Evolutionary conservation across 1,139 yeast genomes (phyloP).

Genomic region (Hyphopichia fennica): DNA sequence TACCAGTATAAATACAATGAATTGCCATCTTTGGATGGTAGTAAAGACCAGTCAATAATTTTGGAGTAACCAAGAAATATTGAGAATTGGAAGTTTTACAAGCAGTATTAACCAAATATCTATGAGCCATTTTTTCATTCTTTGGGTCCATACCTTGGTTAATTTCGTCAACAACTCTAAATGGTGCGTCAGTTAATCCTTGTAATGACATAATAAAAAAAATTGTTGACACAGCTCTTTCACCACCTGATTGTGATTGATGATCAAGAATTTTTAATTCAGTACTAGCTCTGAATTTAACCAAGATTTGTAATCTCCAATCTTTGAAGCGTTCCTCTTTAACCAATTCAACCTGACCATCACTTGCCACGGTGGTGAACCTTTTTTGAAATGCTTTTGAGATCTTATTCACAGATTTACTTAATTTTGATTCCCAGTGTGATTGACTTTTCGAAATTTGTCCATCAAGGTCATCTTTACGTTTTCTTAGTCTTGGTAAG

Average conservation of each 20-base stretch:
- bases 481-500: slow-evolving; percentile 33
- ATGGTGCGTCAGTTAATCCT: slow-evolving; percentile 87
- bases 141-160: slow-evolving; percentile 98
- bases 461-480: slow-evolving; percentile 24
- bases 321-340: slow-evolving; percentile 58
- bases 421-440: slow-evolving; percentile 62
- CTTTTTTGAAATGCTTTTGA: slow-evolving; percentile 64
- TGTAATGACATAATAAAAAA: slow-evolving; percentile 89
- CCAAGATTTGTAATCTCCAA: slow-evolving; percentile 85
- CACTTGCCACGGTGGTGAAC: slow-evolving; percentile 77
- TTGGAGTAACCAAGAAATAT: slow-evolving; percentile 92
- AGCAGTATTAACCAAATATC: slow-evolving; percentile 82
- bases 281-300: slow-evolving; percentile 79
- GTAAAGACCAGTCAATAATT: slow-evolving; percentile 72
- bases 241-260: slow-evolving; percentile 96
- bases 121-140: slow-evolving; percentile 86
- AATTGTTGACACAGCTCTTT: slow-evolving; percentile 92
- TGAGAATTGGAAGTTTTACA: slow-evolving; percentile 66
- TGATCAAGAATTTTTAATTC: slow-evolving; percentile 71
- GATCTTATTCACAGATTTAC: slow-evolving; percentile 49
- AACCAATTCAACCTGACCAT: slow-evolving; percentile 70
- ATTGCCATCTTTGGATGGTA: slow-evolving; percentile 83
- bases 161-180: slow-evolving; percentile 95
- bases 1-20: slow-evolving; percentile 82
- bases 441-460: slow-evolving; percentile 40